Evolutionary conservation across 179 eudicot species (phyloP).

Genomic region (Pouteria campechiana): DNA sequence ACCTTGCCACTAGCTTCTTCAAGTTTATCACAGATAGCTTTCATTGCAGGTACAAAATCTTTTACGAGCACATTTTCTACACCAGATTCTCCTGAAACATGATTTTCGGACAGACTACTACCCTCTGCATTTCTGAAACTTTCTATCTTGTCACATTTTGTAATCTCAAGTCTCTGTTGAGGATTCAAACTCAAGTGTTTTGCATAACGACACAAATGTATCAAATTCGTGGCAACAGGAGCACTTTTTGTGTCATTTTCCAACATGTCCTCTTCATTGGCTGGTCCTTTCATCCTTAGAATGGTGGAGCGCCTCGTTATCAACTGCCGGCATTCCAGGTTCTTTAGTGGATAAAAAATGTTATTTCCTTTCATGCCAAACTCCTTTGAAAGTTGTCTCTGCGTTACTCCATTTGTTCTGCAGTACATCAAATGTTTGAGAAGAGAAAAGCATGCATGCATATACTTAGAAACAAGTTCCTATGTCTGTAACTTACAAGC

Average conservation of each 20-base stretch:
- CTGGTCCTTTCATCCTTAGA: conserved; percentile 57
- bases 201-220: conserved; percentile 77
- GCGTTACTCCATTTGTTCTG: conserved; percentile 72
- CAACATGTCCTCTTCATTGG: conserved; percentile 23
- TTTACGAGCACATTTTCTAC: conserved; percentile 66
- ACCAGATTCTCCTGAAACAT: conserved; percentile 22
- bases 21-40: conserved; percentile 83
- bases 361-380: conserved; percentile 50
- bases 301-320: conserved; percentile 72
- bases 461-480: no score
- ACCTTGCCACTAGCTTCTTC: conserved; percentile 88
- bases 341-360: conserved; percentile 57
- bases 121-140: conserved; percentile 21
- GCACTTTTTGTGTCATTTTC: conserved; percentile 43
- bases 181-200: conserved; percentile 62
- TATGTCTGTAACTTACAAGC: no score
- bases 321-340: conserved; percentile 78
- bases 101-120: conserved; percentile 20
- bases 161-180: conserved; percentile 90
- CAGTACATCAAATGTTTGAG: no score
- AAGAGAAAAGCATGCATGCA: no score
- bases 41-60: conserved; percentile 67
- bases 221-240: conserved; percentile 63
- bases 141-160: conserved; percentile 37
- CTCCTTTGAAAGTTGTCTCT: conserved; percentile 73